phyloP scores from a whole-genome alignment of 2,329 filamentous ascomycete species.

The Apiospora malaysiana region DNA sequence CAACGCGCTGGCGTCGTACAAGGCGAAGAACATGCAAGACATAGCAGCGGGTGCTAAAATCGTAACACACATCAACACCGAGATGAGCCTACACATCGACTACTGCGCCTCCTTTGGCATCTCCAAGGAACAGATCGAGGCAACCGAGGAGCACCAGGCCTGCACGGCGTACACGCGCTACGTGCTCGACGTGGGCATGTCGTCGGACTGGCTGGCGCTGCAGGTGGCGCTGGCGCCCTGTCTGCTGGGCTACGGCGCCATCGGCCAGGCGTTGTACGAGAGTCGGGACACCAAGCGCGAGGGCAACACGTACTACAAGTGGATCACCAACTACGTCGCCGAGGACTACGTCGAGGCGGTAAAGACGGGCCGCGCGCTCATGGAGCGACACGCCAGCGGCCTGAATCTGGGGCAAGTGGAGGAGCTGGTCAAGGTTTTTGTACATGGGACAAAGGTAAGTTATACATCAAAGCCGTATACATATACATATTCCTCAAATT shows the following conservation, averaged over 20 bases:
- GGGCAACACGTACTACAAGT: slow-evolving; percentile 82
- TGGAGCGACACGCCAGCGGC: slow-evolving; percentile 76
- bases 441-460: slow-evolving; percentile 81
- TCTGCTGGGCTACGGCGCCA: slow-evolving; percentile 84
- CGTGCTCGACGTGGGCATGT: slow-evolving; percentile 86
- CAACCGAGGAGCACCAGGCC: slow-evolving; percentile 72
- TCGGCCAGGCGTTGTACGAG: slow-evolving; percentile 73
- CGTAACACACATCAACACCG: slow-evolving; percentile 76
- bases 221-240: slow-evolving; percentile 87
- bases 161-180: slow-evolving; percentile 78
- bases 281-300: slow-evolving; percentile 60
- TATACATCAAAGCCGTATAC: neutral
- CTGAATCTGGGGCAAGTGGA: slow-evolving; percentile 80
- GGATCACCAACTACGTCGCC: slow-evolving; percentile 88
- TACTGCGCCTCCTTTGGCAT: slow-evolving; percentile 87
- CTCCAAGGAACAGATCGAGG: slow-evolving; percentile 73
- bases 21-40: slow-evolving; percentile 74
- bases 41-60: slow-evolving; percentile 74
- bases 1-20: slow-evolving; percentile 85
- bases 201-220: slow-evolving; percentile 85
- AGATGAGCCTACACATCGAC: slow-evolving; percentile 80
- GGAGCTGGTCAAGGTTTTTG: slow-evolving; percentile 82
- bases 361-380: slow-evolving; percentile 68
- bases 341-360: slow-evolving; percentile 81
- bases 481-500: neutral